A percentile compares a stretch with the other conserved stretches of the same genome.
phyloP scores from a whole-genome alignment of 2,329 filamentous ascomycete genomes.

The Zelopaecilomyces penicillatus region DNA sequence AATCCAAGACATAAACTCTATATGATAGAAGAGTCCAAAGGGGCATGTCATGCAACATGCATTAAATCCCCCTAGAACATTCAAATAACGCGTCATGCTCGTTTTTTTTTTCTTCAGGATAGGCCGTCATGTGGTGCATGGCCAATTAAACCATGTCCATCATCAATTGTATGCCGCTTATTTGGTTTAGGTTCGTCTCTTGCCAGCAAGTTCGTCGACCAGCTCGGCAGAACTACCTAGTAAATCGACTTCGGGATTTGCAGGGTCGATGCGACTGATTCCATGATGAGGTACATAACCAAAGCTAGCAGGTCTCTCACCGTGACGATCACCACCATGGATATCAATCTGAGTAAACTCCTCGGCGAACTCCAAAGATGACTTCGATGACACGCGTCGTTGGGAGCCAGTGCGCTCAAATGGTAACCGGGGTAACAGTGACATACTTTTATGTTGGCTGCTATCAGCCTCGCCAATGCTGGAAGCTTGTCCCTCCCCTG shows the following conservation, averaged over 20 bases:
- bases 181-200: background rate
- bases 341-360: slow-evolving; percentile 36
- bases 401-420: slow-evolving; percentile 50
- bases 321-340: slow-evolving; percentile 19
- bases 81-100: too few relatives aligned
- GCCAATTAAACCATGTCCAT: too few relatives aligned
- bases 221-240: slow-evolving; percentile 50
- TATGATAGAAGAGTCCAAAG: too few relatives aligned
- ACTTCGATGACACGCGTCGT: slow-evolving; percentile 41
- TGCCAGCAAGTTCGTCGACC: slow-evolving; percentile 30
- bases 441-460: slow-evolving; percentile 6
- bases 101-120: too few relatives aligned
- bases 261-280: slow-evolving; percentile 46
- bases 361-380: slow-evolving; percentile 40
- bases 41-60: too few relatives aligned
- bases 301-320: slow-evolving; percentile 45
- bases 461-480: slow-evolving; percentile 6
- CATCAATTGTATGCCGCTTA: too few relatives aligned
- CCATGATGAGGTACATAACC: slow-evolving; percentile 51
- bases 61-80: too few relatives aligned
- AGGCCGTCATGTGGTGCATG: too few relatives aligned
- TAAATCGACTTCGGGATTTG: slow-evolving; percentile 34
- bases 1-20: too few relatives aligned
- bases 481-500: slow-evolving; percentile 11
- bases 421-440: slow-evolving; percentile 32